phyloP scores from a whole-genome alignment of 495 filamentous ascomycete species.

The Bryoglossum gracile region DNA sequence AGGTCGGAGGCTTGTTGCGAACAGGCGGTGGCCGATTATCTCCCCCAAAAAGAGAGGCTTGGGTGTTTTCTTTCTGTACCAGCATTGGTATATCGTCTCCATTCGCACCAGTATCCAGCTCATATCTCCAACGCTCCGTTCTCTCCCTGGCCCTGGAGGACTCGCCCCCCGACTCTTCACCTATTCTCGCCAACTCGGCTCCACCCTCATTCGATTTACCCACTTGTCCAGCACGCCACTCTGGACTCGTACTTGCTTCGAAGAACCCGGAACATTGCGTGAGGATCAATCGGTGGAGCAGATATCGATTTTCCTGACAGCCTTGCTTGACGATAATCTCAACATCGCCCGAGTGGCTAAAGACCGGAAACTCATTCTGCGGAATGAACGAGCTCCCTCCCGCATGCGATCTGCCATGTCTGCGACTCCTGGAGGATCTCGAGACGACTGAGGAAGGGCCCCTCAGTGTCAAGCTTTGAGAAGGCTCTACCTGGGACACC shows the following conservation, averaged over 20 bases:
- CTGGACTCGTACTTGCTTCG: constrained; percentile 77
- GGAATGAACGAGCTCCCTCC: constrained; percentile 63
- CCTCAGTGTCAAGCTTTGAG: constrained; percentile 37
- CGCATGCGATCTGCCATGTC: constrained; percentile 73
- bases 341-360: constrained; percentile 83
- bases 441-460: constrained; percentile 52
- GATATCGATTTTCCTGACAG: constrained; percentile 71
- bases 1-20: constrained; percentile 46
- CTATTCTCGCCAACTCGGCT: constrained; percentile 46
- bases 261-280: constrained; percentile 89
- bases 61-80: constrained; percentile 60
- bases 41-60: constrained; percentile 24
- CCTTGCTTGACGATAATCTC: constrained; percentile 70
- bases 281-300: constrained; percentile 77
- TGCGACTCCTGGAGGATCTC: constrained; percentile 47
- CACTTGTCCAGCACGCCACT: constrained; percentile 63
- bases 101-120: constrained; percentile 68
- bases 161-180: constrained; percentile 42
- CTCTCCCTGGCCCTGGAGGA: constrained; percentile 24
- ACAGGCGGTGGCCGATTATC: constrained; percentile 33
- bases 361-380: constrained; percentile 88
- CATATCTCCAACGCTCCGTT: constrained; percentile 73
- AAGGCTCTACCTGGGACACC: constrained; percentile 65
- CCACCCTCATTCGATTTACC: constrained; percentile 26
- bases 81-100: constrained; percentile 81